Base-by-base conservation (phyloP, 441 rosid genomes). In the Daphne laureola region DNA sequence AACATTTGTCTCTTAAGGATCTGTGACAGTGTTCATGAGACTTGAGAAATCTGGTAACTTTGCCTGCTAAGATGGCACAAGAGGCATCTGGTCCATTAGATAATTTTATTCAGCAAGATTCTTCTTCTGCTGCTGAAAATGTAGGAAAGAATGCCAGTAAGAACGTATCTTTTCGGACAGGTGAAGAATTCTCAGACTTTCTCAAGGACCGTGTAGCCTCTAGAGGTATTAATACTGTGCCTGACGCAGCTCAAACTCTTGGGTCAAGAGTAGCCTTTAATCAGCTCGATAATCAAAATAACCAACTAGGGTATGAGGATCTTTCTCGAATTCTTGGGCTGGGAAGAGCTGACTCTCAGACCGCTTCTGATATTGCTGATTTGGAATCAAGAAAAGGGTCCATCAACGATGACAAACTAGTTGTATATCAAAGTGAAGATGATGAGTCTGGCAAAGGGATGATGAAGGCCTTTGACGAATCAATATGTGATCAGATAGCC, bases 111-210 rank as follows among this genome's bases (percentile, higher is more conserved):
- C 65, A 41, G 49, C 79, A 58, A 46, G 82, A 65, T 25, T 49
- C 51, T 3, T 63, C 48, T 66, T 57, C 70, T 58, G 35, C 51
- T 55, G 57, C 51, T 42, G 59, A 66, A 12, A 42, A 52, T 54
- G 53, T 54, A 52, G 68, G 71, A 55, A 68, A 62, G 41, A 54
- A 57, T 14, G 64, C 68, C 47, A 79, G 75, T 23, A 76, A 76
- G 16, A 68, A 79, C 47, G 65, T 81, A 31, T 79, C 84, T 36
- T 63, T 78, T 55, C 86, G 70, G 73, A 80, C 82, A 14, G 85
- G 93, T 1, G 93, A 82, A 66, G 83, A 80, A 71, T 84, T 84
- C 52, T 70, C 92, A 77, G 76, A 84, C 64, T 85, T 85, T 71
- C 77, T 76, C 17, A 80, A 67, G 61, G 93, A 82, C 42, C 66